Evolutionary conservation across 345 rosid species (phyloP).

Genomic region (Jatropha curcas): DNA sequence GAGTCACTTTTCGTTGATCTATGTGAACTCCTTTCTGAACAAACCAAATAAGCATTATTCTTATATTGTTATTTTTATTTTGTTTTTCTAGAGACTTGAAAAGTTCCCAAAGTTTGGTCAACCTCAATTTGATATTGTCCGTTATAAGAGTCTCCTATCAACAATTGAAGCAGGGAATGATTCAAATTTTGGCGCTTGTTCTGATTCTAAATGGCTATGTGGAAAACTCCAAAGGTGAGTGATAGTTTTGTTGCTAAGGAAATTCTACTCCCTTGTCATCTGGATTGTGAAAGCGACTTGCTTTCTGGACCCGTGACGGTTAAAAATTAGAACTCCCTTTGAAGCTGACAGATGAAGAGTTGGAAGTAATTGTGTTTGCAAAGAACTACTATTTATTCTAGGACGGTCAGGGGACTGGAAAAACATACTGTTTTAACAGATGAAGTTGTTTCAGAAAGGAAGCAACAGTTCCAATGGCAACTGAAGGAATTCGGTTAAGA

Average conservation of each 20-base stretch:
- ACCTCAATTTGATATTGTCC: constrained; percentile 22
- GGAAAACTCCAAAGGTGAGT: constrained; percentile 46
- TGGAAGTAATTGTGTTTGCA: constrained; percentile 38
- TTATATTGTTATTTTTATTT: not conserved
- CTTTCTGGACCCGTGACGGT: constrained; percentile 41
- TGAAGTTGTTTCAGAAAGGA: constrained; percentile 46
- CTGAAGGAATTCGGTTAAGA: constrained; percentile 22
- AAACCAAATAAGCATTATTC: too few species aligned
- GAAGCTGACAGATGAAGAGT: constrained; percentile 49
- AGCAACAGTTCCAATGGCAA: constrained; percentile 34
- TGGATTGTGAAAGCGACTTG: constrained; percentile 34
- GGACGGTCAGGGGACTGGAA: constrained; percentile 67
- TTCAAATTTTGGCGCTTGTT: constrained; percentile 10
- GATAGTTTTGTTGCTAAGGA: constrained; percentile 52
- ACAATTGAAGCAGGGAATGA: constrained; percentile 20
- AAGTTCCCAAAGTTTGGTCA: constrained; percentile 44
- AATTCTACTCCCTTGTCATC: constrained; percentile 53
- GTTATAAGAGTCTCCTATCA: constrained; percentile 16
- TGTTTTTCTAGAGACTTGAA: constrained; percentile 40
- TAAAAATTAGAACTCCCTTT: constrained; percentile 47
- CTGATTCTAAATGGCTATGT: constrained; percentile 26
- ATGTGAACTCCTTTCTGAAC: constrained; percentile 24
- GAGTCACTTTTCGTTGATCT: not conserved
- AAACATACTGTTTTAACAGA: constrained; percentile 51
- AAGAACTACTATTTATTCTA: constrained; percentile 44